Percentiles rank a stretch among this genome's conserved stretches.
phyloP scores from a whole-genome alignment of 2,329 filamentous ascomycete genomes.

The Cladophialophora yegresii region DNA sequence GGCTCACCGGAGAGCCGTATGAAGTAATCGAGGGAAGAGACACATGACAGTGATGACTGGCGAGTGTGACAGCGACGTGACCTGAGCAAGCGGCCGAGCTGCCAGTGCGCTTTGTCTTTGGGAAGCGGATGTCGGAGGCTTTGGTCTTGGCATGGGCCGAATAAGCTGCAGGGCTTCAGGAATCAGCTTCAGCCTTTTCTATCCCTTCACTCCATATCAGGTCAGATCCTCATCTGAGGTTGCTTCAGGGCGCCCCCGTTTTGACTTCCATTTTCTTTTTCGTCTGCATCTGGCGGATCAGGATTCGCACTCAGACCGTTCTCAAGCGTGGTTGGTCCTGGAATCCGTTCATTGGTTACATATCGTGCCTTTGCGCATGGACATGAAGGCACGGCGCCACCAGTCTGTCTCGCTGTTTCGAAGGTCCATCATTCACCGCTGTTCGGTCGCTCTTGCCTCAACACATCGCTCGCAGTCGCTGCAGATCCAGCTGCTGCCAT shows the following conservation, averaged over 20 bases:
- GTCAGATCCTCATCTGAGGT: neutral
- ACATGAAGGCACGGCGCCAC: constrained; percentile 26
- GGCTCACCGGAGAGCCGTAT: neutral
- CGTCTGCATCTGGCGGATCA: neutral
- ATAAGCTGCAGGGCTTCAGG: neutral
- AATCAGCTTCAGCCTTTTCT: constrained; percentile 13
- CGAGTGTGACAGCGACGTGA: constrained; percentile 3
- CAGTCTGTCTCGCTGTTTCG: constrained; percentile 18
- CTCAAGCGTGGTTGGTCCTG: constrained; percentile 14
- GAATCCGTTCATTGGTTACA: constrained; percentile 13
- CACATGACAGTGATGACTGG: neutral
- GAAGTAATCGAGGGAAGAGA: neutral
- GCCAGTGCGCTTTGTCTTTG: constrained; percentile 2
- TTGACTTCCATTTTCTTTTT: constrained; percentile 2
- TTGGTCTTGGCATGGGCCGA: constrained; percentile 15
- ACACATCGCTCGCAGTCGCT: constrained; percentile 4
- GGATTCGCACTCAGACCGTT: constrained; percentile 2
- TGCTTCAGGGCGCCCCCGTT: neutral
- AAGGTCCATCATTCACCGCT: constrained; percentile 25
- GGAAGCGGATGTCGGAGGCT: constrained; percentile 12
- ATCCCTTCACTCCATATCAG: constrained; percentile 8
- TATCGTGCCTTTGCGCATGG: constrained; percentile 24
- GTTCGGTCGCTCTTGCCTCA: constrained; percentile 24
- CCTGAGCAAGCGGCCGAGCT: neutral
- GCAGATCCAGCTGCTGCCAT: constrained; percentile 8